These are phyloP conservation scores for Candida silvicultrix DNA, from an alignment of 805 yeast species.

Conservation along the genomic window DNA sequence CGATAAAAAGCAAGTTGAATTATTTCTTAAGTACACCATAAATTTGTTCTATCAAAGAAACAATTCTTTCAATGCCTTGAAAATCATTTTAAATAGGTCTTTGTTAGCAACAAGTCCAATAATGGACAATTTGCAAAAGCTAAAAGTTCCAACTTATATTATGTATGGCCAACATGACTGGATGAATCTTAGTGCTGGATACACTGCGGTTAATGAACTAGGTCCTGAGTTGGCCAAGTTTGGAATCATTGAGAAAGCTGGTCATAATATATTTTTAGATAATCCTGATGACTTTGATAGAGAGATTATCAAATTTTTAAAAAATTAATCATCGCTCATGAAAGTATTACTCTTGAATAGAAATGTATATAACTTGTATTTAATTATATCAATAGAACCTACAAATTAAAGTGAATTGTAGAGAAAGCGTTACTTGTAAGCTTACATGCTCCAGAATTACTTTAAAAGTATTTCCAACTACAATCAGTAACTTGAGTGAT, in stretches of 20 bases:
- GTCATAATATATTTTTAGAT: conserved; percentile 75
- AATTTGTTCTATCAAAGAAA: conserved; percentile 16
- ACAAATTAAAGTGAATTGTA: too few species aligned
- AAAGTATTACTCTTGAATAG: too few species aligned
- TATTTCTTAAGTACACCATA: conserved; percentile 15
- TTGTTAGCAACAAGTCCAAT: conserved; percentile 61
- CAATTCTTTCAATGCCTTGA: conserved; percentile 12
- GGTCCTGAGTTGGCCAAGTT: conserved; percentile 16
- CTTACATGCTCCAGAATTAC: too few species aligned
- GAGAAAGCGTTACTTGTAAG: too few species aligned
- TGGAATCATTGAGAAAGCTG: conserved; percentile 42
- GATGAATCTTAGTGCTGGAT: conserved; percentile 59
- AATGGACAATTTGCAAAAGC: conserved; percentile 42
- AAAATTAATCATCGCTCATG: neutral
- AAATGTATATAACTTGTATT: too few species aligned
- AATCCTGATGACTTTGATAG: conserved; percentile 48
- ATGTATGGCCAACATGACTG: conserved; percentile 69
- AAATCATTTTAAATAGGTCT: conserved; percentile 15
- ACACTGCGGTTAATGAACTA: conserved; percentile 16
- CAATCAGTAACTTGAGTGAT: too few species aligned
- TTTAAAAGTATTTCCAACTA: too few species aligned
- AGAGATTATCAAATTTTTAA: conserved; percentile 30
- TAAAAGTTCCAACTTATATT: conserved; percentile 25
- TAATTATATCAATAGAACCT: too few species aligned
- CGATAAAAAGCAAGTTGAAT: neutral